Conservation (phyloP, 1,284 basidiomycete species). For the Taiwanofungus camphoratus region DNA sequence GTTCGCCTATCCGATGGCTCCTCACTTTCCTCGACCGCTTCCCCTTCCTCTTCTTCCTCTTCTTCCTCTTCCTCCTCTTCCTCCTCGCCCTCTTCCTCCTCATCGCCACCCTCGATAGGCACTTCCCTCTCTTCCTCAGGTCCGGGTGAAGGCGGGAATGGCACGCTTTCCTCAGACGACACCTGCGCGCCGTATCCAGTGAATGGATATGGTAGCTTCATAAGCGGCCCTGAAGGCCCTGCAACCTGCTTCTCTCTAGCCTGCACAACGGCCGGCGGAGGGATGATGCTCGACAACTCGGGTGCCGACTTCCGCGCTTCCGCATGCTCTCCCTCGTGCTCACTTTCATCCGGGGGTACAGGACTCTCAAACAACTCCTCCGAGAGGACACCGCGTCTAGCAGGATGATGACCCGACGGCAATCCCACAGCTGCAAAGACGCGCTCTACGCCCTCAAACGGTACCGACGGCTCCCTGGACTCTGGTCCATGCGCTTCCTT, state of each 20-base stretch:
- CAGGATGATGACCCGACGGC: conserved; percentile 41
- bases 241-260: conserved; percentile 22
- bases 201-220: conserved; percentile 57
- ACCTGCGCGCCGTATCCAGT: conserved; percentile 46
- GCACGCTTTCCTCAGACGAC: conserved; percentile 55
- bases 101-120: conserved; percentile 31
- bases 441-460: conserved; percentile 56
- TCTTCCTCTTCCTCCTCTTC: conserved; percentile 23
- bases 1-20: conserved; percentile 49
- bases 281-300: conserved; percentile 39
- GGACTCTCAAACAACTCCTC: conserved; percentile 59
- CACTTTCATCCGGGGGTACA: conserved; percentile 14
- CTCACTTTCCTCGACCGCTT: conserved; percentile 29
- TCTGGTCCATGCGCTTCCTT: conserved; percentile 24
- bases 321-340: conserved; percentile 10
- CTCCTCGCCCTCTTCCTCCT: conserved; percentile 23
- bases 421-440: conserved; percentile 68
- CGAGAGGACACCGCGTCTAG: conserved; percentile 49
- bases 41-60: conserved; percentile 22
- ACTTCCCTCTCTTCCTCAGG: conserved; percentile 19
- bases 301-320: conserved; percentile 23
- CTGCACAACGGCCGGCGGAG: conserved; percentile 19
- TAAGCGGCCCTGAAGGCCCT: conserved; percentile 24
- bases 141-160: conserved; percentile 63
- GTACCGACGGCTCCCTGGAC: conserved; percentile 22